phyloP scores from a whole-genome alignment of 2,329 filamentous ascomycete genomes.

The Beauveria australis region DNA sequence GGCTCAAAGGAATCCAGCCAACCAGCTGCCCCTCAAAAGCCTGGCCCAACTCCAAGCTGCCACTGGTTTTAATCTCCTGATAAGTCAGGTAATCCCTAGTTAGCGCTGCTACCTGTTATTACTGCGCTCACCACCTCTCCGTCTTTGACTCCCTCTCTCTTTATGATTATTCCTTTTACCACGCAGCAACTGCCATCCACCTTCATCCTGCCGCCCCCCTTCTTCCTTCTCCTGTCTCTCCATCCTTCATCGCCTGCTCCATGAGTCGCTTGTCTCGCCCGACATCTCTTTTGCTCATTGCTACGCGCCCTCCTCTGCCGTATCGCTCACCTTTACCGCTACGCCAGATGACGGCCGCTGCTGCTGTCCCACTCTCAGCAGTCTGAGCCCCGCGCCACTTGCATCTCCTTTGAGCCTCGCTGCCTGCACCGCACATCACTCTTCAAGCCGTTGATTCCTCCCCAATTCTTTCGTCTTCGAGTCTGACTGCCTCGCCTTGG shows the following conservation, averaged over 20 bases:
- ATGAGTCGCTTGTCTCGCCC: conserved; percentile 1
- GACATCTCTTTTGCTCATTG: conserved; percentile 14
- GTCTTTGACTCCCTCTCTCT: too few relatives aligned
- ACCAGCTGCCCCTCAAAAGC: too few relatives aligned
- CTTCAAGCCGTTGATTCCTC: neutral
- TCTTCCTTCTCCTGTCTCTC: neutral
- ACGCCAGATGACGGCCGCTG: conserved; percentile 18
- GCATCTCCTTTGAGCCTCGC: conserved; percentile 7
- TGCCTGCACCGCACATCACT: neutral
- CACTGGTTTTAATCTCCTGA: neutral
- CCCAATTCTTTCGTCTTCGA: neutral
- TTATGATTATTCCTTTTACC: neutral
- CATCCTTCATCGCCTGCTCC: neutral
- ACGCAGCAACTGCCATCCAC: conserved; percentile 3
- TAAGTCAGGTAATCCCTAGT: neutral
- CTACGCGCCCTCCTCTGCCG: conserved; percentile 11
- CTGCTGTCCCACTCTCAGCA: conserved; percentile 17
- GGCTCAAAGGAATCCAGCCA: neutral
- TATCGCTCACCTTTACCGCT: conserved; percentile 9
- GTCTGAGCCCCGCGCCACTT: conserved; percentile 19
- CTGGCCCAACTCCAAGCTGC: too few relatives aligned
- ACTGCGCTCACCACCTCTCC: neutral
- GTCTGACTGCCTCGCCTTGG: neutral
- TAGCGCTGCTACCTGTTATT: neutral
- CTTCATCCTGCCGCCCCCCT: neutral